Evolutionary conservation across 2,329 filamentous ascomycete genomes (phyloP), one percentile per base, ranked within the genome.

Genomic region (Bretziella fagacearum): DNA sequence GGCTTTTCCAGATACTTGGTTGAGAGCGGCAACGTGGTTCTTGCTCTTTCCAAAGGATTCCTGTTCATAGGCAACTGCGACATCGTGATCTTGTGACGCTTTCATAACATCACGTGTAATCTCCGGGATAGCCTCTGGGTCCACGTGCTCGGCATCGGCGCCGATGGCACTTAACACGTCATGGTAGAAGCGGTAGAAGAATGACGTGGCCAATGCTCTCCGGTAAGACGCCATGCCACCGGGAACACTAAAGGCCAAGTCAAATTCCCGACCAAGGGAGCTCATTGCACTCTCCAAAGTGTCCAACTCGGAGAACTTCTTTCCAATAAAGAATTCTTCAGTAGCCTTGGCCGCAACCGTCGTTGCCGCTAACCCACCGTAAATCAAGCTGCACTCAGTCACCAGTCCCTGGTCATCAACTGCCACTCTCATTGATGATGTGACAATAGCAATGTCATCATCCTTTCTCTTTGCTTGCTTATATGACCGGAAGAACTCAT

Each of bases 381-480:
- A 96, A 2, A 93, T 83, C 18, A 98, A 68, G 55, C 81, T 84
- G 51, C 76, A 79, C 53, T 79, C 78, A 51, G 78, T 70, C 4
- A 96, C 84, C 1, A 75, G 60, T 35, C 89, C 74, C 1, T 71
- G 68, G 2, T 81, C 71, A 32, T 79, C 73, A 2, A 96, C 63
- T 4, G 73, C 74, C 4, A 96, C 70, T 29, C 84, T 75, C 49
- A 96, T 63, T 1, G 89, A 86, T 23, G 82, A 78, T 42, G 93
- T 96, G 20, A 96, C 91, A 55, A 98, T 96, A 2, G 91, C 91
- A 58, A 98, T 96, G 58, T 98, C 91, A 56, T 98, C 91, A 56
- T 98, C 91, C 59, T 96, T 96, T 54, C 91, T 70, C 67, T 98
- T 98, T 1, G 91, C 78, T 60, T 96, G 89, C 63, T 98, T 98